Percentiles rank a stretch among this genome's conserved stretches.
Conservation (phyloP, 1,284 basidiomycete species). For the Hemileia vastatrix region DNA sequence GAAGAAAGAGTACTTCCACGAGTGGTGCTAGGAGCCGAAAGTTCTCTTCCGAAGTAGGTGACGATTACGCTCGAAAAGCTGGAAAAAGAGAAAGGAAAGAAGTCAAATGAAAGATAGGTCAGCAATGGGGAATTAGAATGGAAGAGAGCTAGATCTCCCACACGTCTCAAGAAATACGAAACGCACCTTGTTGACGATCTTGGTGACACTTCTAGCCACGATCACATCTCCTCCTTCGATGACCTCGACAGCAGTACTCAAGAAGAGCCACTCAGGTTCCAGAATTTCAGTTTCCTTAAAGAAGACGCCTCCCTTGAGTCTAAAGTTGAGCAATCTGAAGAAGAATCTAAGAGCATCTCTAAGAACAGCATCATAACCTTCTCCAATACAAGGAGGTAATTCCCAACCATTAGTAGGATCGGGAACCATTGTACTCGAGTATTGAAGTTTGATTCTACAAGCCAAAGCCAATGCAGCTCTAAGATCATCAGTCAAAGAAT, state of each 20-base stretch:
- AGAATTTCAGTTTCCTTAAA: conserved; percentile 97
- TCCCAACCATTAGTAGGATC: conserved; percentile 87
- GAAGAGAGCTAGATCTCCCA: neutral
- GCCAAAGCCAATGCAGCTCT: conserved; percentile 84
- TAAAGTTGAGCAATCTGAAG: conserved; percentile 90
- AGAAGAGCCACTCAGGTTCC: conserved; percentile 89
- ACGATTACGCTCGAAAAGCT: conserved; percentile 80
- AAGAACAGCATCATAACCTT: conserved; percentile 80
- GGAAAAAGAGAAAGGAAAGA: neutral
- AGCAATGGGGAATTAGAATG: neutral
- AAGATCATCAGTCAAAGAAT: conserved; percentile 92
- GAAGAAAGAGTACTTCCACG: neutral
- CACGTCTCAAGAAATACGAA: neutral
- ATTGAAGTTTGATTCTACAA: conserved; percentile 87
- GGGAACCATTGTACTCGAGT: conserved; percentile 73
- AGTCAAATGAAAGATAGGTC: neutral
- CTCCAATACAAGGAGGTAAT: conserved; percentile 66
- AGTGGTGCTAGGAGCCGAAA: conserved; percentile 60
- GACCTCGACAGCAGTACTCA: conserved; percentile 82
- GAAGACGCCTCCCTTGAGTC: conserved; percentile 87
- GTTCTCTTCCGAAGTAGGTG: conserved; percentile 87
- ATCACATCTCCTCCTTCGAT: conserved; percentile 81
- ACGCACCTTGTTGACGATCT: conserved; percentile 36
- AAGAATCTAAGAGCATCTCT: conserved; percentile 79
- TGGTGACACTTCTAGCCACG: conserved; percentile 63